These are phyloP conservation scores for Eucalyptus curtisii DNA, from an alignment of 345 rosid genomes.

Conservation along the genomic window DNA sequence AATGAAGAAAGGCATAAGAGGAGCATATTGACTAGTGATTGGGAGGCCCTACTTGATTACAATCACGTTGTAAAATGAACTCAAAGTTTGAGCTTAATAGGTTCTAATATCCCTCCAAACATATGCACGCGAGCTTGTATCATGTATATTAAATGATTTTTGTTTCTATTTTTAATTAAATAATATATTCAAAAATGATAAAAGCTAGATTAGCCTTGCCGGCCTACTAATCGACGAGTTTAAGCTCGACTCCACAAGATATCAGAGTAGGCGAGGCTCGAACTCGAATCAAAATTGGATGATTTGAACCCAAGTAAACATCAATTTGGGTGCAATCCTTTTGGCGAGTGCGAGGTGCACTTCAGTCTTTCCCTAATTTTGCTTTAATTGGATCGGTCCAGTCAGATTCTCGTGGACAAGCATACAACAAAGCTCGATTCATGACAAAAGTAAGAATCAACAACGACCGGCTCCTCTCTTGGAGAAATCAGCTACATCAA, in stretches of 20 bases:
- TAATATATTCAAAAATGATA: neutral
- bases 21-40: too few relatives aligned
- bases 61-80: neutral
- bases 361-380: neutral
- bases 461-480: neutral
- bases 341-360: neutral
- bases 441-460: neutral
- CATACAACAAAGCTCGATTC: neutral
- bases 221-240: neutral
- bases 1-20: too few relatives aligned
- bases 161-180: neutral
- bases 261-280: neutral
- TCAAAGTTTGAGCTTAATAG: neutral
- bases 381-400: neutral
- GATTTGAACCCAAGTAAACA: neutral
- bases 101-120: neutral
- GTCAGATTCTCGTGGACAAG: neutral
- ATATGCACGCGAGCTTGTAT: neutral
- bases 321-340: neutral
- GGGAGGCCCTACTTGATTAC: neutral
- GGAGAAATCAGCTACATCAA: neutral
- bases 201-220: neutral
- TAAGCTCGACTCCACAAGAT: neutral
- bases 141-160: neutral
- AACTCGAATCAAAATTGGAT: neutral